A percentile compares a stretch with the other conserved stretches of the same genome.
phyloP scores from a whole-genome alignment of 768 basidiomycete species.

The Pisolithus microcarpus region DNA sequence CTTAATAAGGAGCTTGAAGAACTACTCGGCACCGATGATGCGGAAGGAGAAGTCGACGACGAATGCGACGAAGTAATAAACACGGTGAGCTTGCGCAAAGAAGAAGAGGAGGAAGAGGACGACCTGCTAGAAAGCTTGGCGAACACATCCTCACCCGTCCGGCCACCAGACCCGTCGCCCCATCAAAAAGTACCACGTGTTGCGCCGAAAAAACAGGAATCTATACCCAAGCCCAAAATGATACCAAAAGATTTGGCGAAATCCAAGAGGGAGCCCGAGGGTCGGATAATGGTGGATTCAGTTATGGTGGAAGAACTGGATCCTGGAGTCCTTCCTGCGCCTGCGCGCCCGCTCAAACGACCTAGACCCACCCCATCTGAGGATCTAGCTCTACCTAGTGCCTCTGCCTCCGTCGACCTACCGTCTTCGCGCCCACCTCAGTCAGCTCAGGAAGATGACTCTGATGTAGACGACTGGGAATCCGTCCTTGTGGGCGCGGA shows the following conservation, averaged over 20 bases:
- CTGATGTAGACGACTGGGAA: constrained; percentile 50
- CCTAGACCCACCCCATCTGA: constrained; percentile 16
- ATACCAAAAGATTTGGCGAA: constrained; percentile 19
- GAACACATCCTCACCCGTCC: constrained; percentile 11
- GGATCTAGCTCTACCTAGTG: constrained; percentile 35
- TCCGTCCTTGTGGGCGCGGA: constrained; percentile 26
- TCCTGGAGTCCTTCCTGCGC: constrained; percentile 40
- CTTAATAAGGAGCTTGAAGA: constrained; percentile 24
- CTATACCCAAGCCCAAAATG: constrained; percentile 19
- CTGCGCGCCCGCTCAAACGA: constrained; percentile 35
- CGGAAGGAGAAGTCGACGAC: constrained; percentile 36
- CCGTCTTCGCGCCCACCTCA: constrained; percentile 23
- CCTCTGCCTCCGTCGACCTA: constrained; percentile 23
- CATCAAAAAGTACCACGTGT: constrained; percentile 28
- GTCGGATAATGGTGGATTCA: constrained; percentile 18
- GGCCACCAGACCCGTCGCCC: constrained; percentile 20
- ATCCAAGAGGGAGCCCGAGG: constrained; percentile 16
- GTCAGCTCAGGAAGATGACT: constrained; percentile 22
- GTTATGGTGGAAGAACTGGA: constrained; percentile 40
- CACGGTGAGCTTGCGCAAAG: constrained; percentile 16
- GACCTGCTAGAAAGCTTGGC: constrained; percentile 22
- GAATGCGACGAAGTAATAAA: constrained; percentile 38
- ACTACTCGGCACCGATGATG: constrained; percentile 26
- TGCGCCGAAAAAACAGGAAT: constrained; percentile 18
- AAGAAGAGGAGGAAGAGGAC: constrained; percentile 33